These are phyloP conservation scores for Solioccasus polychromus DNA, from an alignment of 768 basidiomycete species.

Conservation along the genomic window DNA sequence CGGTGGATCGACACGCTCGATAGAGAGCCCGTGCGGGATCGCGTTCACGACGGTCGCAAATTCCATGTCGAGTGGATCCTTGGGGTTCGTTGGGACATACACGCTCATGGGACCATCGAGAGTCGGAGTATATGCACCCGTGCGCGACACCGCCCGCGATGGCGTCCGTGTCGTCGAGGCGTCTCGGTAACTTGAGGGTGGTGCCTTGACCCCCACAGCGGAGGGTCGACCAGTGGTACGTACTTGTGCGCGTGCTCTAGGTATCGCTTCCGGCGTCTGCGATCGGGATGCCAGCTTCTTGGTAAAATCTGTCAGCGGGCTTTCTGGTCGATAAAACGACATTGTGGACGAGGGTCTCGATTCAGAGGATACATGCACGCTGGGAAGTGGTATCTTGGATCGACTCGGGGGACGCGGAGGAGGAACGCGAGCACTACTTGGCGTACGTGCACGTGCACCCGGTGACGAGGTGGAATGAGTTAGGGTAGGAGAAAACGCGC, in stretches of 20 bases:
- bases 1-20: conserved; percentile 81
- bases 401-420: conserved; percentile 75
- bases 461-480: conserved; percentile 48
- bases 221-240: conserved; percentile 42
- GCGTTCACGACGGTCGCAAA: conserved; percentile 74
- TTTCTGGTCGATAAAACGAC: conserved; percentile 63
- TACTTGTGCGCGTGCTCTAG: conserved; percentile 56
- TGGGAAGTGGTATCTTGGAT: conserved; percentile 81
- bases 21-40: conserved; percentile 69
- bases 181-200: conserved; percentile 78
- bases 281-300: conserved; percentile 42
- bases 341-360: conserved; percentile 71
- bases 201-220: conserved; percentile 41
- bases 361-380: conserved; percentile 62
- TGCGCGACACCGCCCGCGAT: conserved; percentile 64
- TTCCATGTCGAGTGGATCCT: conserved; percentile 82
- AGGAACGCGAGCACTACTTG: conserved; percentile 42
- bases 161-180: conserved; percentile 50
- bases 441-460: conserved; percentile 38
- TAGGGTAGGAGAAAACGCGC: conserved; percentile 59
- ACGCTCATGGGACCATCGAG: conserved; percentile 53
- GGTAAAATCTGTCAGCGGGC: conserved; percentile 40
- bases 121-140: conserved; percentile 61
- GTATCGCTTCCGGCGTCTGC: conserved; percentile 66
- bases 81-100: conserved; percentile 62